A percentile compares a stretch with the other conserved stretches of the same genome.
These are phyloP conservation scores for Mycena latifolia DNA, from an alignment of 768 basidiomycete genomes.

Conservation along the genomic window DNA sequence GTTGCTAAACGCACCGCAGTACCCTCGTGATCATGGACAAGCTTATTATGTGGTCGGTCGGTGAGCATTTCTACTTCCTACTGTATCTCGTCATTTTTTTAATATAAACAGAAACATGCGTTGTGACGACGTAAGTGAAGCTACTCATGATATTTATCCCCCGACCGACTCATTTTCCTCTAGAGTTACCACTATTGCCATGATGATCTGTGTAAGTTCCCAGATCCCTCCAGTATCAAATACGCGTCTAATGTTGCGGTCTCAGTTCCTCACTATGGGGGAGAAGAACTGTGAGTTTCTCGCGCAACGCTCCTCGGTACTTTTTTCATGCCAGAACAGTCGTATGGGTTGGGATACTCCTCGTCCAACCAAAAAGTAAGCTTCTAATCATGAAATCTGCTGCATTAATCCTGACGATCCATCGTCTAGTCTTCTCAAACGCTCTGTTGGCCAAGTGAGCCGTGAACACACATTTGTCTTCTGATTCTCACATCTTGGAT, in stretches of 20 bases:
- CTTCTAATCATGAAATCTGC: too few species aligned
- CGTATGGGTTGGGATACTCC: too few species aligned
- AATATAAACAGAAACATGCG: constrained; percentile 19
- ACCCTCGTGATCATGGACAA: constrained; percentile 19
- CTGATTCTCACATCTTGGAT: too few species aligned
- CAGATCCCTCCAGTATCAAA: too few species aligned
- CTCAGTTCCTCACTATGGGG: neutral
- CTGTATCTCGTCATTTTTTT: too few species aligned
- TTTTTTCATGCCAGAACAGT: too few species aligned
- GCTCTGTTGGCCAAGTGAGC: too few species aligned
- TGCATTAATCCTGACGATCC: too few species aligned
- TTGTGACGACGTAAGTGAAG: constrained; percentile 13
- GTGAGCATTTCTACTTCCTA: neutral
- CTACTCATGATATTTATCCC: neutral
- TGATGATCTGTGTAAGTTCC: constrained; percentile 15
- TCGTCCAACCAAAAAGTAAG: too few species aligned
- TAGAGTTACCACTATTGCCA: constrained; percentile 13
- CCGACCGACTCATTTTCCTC: neutral
- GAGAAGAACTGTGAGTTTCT: neutral
- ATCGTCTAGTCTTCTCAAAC: too few species aligned
- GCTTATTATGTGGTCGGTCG: constrained; percentile 22
- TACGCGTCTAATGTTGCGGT: neutral
- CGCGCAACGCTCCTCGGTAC: too few species aligned
- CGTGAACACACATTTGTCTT: too few species aligned
- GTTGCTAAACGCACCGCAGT: neutral